These are phyloP conservation scores for Grigorovia yakushimaensis DNA, from an alignment of 805 yeast genomes.

Conservation along the genomic window DNA sequence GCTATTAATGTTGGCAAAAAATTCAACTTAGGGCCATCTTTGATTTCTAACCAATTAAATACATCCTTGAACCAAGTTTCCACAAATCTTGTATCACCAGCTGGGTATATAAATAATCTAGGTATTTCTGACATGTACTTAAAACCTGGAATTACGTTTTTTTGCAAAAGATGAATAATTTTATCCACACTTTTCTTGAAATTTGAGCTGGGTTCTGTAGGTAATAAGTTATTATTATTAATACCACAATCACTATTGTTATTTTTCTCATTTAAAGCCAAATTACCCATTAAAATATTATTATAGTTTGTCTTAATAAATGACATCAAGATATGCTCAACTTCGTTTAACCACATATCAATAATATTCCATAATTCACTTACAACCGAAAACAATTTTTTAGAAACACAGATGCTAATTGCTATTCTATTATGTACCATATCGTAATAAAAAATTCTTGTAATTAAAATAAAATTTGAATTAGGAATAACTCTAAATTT, in stretches of 20 bases:
- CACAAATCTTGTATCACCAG: conserved; percentile 20
- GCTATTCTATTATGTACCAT: conserved; percentile 23
- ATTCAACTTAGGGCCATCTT: conserved; percentile 31
- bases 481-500: conserved; percentile 23
- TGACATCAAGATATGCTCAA: conserved; percentile 12
- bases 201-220: conserved; percentile 2
- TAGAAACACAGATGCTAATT: conserved; percentile 27
- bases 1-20: conserved; percentile 24
- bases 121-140: conserved; percentile 28
- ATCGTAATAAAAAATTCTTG: conserved; percentile 25
- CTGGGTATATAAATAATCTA: conserved; percentile 29
- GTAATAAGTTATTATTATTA: background rate
- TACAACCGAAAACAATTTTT: conserved; percentile 20
- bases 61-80: conserved; percentile 33
- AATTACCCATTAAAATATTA: background rate
- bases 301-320: conserved; percentile 8
- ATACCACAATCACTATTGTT: background rate
- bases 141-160: conserved; percentile 25
- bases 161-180: conserved; percentile 22
- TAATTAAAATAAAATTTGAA: conserved; percentile 26
- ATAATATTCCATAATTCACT: conserved; percentile 28
- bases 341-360: conserved; percentile 21
- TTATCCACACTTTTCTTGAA: conserved; percentile 16
- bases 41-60: conserved; percentile 34
- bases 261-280: background rate